Percentiles rank a stretch among this genome's conserved stretches.
Evolutionary conservation across 345 rosid species (phyloP).

Genomic region (Rhodamnia argentea): DNA sequence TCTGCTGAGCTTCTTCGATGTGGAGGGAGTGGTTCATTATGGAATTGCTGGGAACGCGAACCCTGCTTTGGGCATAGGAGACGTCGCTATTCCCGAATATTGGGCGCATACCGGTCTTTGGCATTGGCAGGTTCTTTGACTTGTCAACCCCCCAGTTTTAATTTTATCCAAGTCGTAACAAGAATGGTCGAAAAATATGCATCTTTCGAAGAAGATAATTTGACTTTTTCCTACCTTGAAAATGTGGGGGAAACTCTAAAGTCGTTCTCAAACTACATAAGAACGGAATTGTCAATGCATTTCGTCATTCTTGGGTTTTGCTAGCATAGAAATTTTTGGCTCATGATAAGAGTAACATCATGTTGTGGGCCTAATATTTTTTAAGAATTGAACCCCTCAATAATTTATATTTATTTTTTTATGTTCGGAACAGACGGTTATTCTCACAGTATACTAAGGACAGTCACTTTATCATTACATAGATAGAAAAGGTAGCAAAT

Average conservation of each 20-base stretch:
- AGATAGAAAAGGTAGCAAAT: too few relatives aligned
- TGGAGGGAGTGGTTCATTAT: conserved; percentile 9
- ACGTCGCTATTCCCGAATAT: not conserved
- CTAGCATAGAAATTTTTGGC: too few relatives aligned
- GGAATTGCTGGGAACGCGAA: conserved; percentile 20
- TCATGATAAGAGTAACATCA: too few relatives aligned
- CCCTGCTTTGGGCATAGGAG: conserved; percentile 1
- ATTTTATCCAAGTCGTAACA: not conserved
- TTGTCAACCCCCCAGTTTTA: not conserved
- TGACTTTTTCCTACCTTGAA: not conserved
- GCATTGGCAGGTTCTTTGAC: not conserved
- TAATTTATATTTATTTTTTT: too few relatives aligned
- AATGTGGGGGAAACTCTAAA: not conserved
- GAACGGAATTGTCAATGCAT: not conserved
- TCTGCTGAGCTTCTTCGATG: conserved; percentile 4
- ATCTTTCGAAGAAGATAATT: not conserved
- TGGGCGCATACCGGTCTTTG: not conserved
- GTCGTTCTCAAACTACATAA: not conserved
- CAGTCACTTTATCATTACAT: too few relatives aligned
- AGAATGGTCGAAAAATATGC: too few relatives aligned
- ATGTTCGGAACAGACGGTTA: too few relatives aligned
- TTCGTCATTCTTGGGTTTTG: not conserved
- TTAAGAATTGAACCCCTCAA: too few relatives aligned
- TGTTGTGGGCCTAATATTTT: too few relatives aligned
- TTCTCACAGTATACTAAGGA: too few relatives aligned